Percentiles rank a stretch among this genome's conserved stretches.
Conservation (phyloP, 2,329 filamentous ascomycete species). For the Hypoxylon sp. region DNA sequence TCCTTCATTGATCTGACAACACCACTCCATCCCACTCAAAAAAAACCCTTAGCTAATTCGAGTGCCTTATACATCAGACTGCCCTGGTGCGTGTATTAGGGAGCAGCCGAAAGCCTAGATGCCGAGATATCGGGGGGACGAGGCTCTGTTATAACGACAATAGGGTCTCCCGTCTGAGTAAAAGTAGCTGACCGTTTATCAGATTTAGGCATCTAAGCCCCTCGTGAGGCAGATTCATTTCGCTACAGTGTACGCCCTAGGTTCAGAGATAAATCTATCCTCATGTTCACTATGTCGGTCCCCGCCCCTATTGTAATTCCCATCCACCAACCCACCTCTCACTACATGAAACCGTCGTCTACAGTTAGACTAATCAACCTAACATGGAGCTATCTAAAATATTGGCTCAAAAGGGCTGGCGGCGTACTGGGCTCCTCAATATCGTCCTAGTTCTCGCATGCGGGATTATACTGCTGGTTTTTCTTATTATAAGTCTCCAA, state of each 20-base stretch:
- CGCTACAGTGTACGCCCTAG: no score
- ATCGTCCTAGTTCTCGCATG: neutral
- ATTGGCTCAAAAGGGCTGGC: constrained; percentile 7
- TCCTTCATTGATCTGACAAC: neutral
- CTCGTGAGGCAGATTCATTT: no score
- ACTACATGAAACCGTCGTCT: no score
- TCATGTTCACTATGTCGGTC: no score
- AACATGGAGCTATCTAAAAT: neutral
- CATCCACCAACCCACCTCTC: no score
- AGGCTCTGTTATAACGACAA: constrained; percentile 12
- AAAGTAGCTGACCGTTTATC: neutral
- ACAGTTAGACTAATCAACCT: neutral
- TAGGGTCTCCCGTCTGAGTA: constrained; percentile 3
- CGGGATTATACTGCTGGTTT: constrained; percentile 3
- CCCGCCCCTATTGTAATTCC: no score
- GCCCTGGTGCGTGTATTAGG: constrained; percentile 1
- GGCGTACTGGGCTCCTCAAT: constrained; percentile 20
- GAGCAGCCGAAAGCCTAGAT: constrained; percentile 14
- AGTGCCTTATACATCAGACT: neutral
- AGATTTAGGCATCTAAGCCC: no score
- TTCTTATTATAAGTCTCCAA: constrained; percentile 5
- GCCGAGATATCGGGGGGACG: neutral
- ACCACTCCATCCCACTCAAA: neutral
- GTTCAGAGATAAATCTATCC: no score
- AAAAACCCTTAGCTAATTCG: neutral